phyloP scores from a whole-genome alignment of 23 red algal genomes.

The Gracilaria gracilis region DNA sequence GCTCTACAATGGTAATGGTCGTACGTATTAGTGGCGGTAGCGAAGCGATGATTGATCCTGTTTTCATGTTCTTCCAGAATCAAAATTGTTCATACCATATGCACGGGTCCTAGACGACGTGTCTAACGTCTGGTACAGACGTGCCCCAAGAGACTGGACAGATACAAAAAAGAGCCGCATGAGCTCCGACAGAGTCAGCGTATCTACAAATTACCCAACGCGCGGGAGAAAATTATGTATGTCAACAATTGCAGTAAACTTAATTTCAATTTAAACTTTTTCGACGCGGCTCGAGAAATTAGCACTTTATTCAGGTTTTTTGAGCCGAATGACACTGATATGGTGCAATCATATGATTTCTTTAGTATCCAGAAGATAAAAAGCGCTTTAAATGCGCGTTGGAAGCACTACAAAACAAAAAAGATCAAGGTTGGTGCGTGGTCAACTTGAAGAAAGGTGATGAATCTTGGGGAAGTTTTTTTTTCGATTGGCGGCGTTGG shows the following conservation, averaged over 20 bases:
- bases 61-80: slow-evolving; percentile 48
- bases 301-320: slow-evolving; percentile 35
- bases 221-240: background rate
- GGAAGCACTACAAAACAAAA: background rate
- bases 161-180: background rate
- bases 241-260: slow-evolving; percentile 19
- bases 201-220: background rate
- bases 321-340: background rate
- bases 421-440: background rate
- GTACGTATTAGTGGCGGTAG: slow-evolving; percentile 26
- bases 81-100: background rate
- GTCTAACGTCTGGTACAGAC: slow-evolving; percentile 17
- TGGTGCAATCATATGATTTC: slow-evolving; percentile 10
- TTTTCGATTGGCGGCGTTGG: slow-evolving; percentile 2
- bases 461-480: slow-evolving; percentile 37
- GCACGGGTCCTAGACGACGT: slow-evolving; percentile 9
- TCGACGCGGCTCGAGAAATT: background rate
- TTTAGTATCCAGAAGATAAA: slow-evolving; percentile 51
- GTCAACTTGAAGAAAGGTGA: background rate
- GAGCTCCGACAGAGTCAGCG: slow-evolving; percentile 2
- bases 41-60: slow-evolving; percentile 11
- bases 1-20: slow-evolving; percentile 46
- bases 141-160: slow-evolving; percentile 28
- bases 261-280: background rate
- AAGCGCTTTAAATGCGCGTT: slow-evolving; percentile 2